Evolutionary conservation across 2,329 filamentous ascomycete species (phyloP), one percentile per base, ranked within the genome.

Genomic region (Gliomastix tumulicola): DNA sequence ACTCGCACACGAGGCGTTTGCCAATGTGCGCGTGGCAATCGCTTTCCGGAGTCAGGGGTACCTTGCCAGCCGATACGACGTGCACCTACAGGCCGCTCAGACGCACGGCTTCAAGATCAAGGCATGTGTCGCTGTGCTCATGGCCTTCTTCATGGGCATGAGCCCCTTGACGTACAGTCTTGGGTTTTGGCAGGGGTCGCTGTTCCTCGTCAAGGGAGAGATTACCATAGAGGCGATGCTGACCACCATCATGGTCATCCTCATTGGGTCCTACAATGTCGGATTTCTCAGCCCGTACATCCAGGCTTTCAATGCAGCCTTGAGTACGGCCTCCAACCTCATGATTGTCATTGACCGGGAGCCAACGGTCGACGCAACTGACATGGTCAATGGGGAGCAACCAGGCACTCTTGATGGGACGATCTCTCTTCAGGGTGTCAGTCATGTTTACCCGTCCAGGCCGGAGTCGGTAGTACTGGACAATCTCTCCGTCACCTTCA

Each of bases 391-490:
- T 8, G 92, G 90, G n/a, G 68, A 76, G 41, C 88, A 60, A 76
- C 17, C 71, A 95, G 3, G 68, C 83, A 41, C 20, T 5, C 21
- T 36, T 6, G 12, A 23, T 5, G 92, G 92, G 20, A 78, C 76
- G 13, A 82, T 98, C 40, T 82, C 89, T 46, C 73, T 98, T 31
- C 76, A 81, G 47, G 74, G 87, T 48, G 72, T 97, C 54, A 90
- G 85, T 58, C 89, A 95, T 60, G 89, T 96, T 49, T 97, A 98
- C 51, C 92, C 92, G 4, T 95, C 88, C 6, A 78, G 92, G 11
- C 87, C 89, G 0, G 89, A 96, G 50, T 88, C 95, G 4, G 76
- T 80, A 3, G 86, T 97, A 27, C 90, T 97, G 80, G 69, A 92
- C 30, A 79, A 82, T 44, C 85, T 97, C 39, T 84, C 69, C 39